A percentile compares a stretch with the other conserved stretches of the same genome.
phyloP scores from a whole-genome alignment of 495 filamentous ascomycete species.

The Letharia lupina region DNA sequence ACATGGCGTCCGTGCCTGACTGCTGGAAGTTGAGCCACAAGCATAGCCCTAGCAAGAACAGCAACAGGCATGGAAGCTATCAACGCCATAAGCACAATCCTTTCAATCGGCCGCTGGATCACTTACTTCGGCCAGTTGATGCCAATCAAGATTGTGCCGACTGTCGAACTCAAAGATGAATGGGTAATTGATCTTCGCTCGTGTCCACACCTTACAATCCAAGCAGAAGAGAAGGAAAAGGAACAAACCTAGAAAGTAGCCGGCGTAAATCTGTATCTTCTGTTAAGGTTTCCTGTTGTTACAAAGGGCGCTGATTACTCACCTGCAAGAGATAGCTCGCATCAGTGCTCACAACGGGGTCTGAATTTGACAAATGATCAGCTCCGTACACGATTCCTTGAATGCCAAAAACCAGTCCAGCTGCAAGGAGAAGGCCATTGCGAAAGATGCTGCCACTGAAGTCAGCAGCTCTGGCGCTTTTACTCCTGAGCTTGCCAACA shows the following conservation, averaged over 20 bases:
- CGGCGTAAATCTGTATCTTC: slow-evolving; percentile 61
- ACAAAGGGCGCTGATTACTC: slow-evolving; percentile 22
- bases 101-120: not conserved
- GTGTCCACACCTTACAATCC: slow-evolving; percentile 72
- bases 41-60: slow-evolving; percentile 66
- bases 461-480: slow-evolving; percentile 54
- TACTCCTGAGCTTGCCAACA: slow-evolving; percentile 69
- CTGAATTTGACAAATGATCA: slow-evolving; percentile 42
- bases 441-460: slow-evolving; percentile 67
- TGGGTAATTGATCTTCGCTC: slow-evolving; percentile 81
- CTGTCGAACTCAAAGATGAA: slow-evolving; percentile 97
- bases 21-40: slow-evolving; percentile 81
- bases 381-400: slow-evolving; percentile 64
- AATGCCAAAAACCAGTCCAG: slow-evolving; percentile 61
- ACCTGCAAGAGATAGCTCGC: slow-evolving; percentile 74
- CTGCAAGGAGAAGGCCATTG: slow-evolving; percentile 70
- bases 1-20: slow-evolving; percentile 57
- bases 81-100: slow-evolving; percentile 14
- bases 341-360: slow-evolving; percentile 39
- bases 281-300: slow-evolving; percentile 25
- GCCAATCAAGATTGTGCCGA: slow-evolving; percentile 78
- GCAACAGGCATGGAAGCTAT: slow-evolving; percentile 64
- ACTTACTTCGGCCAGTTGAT: slow-evolving; percentile 66
- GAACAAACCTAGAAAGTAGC: slow-evolving; percentile 69
- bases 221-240: slow-evolving; percentile 69